Conservation (phyloP, 306 rosid genomes). For the Castanea mollissima region DNA sequence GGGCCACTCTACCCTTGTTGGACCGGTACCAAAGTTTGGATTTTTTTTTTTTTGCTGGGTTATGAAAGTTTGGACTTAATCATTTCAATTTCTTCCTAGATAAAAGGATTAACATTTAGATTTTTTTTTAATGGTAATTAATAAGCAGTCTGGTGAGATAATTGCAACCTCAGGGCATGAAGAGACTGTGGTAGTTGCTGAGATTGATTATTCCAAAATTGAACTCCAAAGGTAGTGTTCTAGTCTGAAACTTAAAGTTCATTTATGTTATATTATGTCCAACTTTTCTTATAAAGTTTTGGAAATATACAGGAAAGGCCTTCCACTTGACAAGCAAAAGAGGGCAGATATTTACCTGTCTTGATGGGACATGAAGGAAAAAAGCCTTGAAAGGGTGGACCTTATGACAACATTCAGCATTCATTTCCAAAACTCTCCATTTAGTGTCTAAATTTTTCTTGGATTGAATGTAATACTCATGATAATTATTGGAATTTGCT, state of each 20-base stretch:
- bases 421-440: not conserved
- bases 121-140: not conserved
- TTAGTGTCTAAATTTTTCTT: not conserved
- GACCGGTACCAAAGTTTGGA: too few species aligned
- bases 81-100: not conserved
- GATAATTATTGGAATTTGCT: not conserved
- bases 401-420: not conserved
- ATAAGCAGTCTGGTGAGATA: conserved; percentile 16
- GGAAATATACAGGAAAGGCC: conserved; percentile 9
- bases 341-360: conserved; percentile 22
- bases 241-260: not conserved
- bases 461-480: not conserved
- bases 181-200: conserved; percentile 18
- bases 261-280: not conserved
- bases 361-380: not conserved
- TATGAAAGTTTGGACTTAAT: not conserved
- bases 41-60: not conserved
- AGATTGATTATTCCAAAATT: conserved; percentile 23
- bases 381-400: not conserved
- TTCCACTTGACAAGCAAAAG: conserved; percentile 20
- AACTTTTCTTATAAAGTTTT: not conserved
- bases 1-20: too few species aligned
- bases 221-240: conserved; percentile 24
- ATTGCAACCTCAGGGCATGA: too few species aligned
- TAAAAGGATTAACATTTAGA: too few species aligned